phyloP scores from a whole-genome alignment of 2,329 filamentous ascomycete species.

The Pezicula neosporulosa region DNA sequence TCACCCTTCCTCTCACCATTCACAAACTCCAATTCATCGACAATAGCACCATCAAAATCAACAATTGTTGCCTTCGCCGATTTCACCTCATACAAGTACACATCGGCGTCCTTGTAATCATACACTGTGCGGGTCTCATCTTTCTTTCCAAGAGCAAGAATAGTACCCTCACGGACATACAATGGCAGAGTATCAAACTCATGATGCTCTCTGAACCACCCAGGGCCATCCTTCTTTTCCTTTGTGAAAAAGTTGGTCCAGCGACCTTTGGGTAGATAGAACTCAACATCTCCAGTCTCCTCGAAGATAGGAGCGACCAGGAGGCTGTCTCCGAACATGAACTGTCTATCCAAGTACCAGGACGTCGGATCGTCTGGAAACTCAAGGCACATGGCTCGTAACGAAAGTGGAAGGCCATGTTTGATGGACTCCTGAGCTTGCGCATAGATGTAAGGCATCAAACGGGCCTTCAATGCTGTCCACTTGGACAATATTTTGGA shows the following conservation, averaged over 20 bases:
- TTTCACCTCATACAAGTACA: slow-evolving; percentile 40
- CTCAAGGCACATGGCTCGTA: slow-evolving; percentile 56
- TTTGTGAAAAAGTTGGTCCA: slow-evolving; percentile 48
- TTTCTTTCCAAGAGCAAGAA: slow-evolving; percentile 26
- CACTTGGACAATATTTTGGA: slow-evolving; percentile 45
- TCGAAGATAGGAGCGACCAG: slow-evolving; percentile 56
- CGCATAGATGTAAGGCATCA: slow-evolving; percentile 56
- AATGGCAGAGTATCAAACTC: slow-evolving; percentile 43
- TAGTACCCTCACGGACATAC: slow-evolving; percentile 36
- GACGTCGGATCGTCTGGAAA: slow-evolving; percentile 57
- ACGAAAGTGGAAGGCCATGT: slow-evolving; percentile 48
- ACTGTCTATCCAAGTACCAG: slow-evolving; percentile 56
- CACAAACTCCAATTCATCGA: slow-evolving; percentile 38
- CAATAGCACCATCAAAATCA: slow-evolving; percentile 36
- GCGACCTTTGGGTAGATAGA: slow-evolving; percentile 49
- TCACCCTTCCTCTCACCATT: not conserved
- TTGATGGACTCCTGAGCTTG: slow-evolving; percentile 46
- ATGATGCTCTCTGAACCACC: slow-evolving; percentile 43
- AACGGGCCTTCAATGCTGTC: slow-evolving; percentile 43
- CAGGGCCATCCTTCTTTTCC: slow-evolving; percentile 35
- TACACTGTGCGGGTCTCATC: slow-evolving; percentile 25
- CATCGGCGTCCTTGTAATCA: slow-evolving; percentile 34
- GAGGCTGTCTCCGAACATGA: slow-evolving; percentile 56
- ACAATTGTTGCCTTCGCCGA: slow-evolving; percentile 39
- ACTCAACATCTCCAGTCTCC: slow-evolving; percentile 50